These are phyloP conservation scores for Diplotaxis tenuifolia DNA, from an alignment of 345 rosid species.

Conservation along the genomic window DNA sequence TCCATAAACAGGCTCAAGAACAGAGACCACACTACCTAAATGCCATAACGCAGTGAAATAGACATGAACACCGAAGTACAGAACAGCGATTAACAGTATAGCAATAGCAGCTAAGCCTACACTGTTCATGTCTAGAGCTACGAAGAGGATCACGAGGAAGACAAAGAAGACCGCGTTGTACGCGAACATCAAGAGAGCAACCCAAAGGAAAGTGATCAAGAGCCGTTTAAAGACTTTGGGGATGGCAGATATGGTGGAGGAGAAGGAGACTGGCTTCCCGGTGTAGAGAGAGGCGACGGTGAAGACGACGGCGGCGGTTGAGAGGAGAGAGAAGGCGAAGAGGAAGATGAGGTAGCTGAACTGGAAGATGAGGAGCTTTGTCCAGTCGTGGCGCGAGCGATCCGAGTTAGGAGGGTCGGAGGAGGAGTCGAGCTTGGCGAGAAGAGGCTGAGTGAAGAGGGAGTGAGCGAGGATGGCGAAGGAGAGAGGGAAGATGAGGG, in stretches of 20 bases:
- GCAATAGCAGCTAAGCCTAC: constrained; percentile 44
- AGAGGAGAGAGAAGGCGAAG: constrained; percentile 92
- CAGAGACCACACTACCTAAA: constrained; percentile 91
- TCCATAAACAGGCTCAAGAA: constrained; percentile 88
- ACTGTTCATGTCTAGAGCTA: constrained; percentile 54
- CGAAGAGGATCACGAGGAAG: constrained; percentile 51
- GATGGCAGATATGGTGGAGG: constrained; percentile 73
- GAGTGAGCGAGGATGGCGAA: constrained; percentile 86
- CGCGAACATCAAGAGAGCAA: constrained; percentile 61
- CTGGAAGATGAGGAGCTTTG: constrained; percentile 64
- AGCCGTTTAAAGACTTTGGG: constrained; percentile 82
- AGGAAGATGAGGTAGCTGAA: constrained; percentile 85
- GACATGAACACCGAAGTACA: constrained; percentile 75
- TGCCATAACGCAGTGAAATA: constrained; percentile 93
- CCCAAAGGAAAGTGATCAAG: constrained; percentile 80
- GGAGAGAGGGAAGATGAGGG: constrained; percentile 74
- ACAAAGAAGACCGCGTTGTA: constrained; percentile 59
- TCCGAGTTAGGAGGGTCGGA: constrained; percentile 38
- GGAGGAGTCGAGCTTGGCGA: constrained; percentile 41
- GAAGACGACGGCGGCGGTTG: constrained; percentile 96
- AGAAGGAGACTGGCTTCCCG: constrained; percentile 79
- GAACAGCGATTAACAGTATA: constrained; percentile 43
- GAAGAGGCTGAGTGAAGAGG: constrained; percentile 73
- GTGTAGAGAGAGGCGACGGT: constrained; percentile 42
- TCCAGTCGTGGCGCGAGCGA: constrained; percentile 67